These are phyloP conservation scores for Colletotrichum lindemuthianum DNA, from an alignment of 2,329 filamentous ascomycete genomes.

Conservation along the genomic window DNA sequence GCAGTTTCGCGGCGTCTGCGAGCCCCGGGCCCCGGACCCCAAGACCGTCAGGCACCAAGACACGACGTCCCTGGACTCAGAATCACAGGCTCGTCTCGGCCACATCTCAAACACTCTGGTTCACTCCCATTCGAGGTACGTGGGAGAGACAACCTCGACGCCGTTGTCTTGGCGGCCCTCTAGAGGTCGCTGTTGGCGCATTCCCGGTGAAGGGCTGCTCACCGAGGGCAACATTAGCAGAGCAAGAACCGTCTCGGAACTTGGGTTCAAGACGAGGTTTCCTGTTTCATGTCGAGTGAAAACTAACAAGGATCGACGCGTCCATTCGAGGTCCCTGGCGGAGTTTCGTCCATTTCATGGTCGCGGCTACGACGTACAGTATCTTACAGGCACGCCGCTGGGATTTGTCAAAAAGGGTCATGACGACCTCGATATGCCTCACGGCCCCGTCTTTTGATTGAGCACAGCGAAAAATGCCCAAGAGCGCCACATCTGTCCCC, in stretches of 20 bases:
- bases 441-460: conserved; percentile 17
- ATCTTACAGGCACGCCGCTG: not conserved
- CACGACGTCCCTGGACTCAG: conserved; percentile 20
- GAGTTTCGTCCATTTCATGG: not conserved
- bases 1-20: too few relatives aligned
- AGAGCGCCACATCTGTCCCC: conserved; percentile 20
- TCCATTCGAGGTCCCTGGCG: conserved; percentile 25
- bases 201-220: conserved; percentile 25
- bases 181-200: conserved; percentile 4
- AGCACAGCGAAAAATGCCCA: conserved; percentile 2
- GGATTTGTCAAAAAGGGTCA: conserved; percentile 11
- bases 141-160: conserved; percentile 17
- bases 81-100: conserved; percentile 11
- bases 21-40: not conserved
- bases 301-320: conserved; percentile 23
- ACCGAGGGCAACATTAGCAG: conserved; percentile 10
- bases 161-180: conserved; percentile 2
- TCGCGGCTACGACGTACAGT: not conserved
- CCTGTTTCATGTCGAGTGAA: conserved; percentile 27
- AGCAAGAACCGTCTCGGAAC: not conserved
- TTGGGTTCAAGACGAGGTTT: conserved; percentile 31
- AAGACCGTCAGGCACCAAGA: conserved; percentile 25
- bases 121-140: conserved; percentile 17
- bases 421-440: conserved; percentile 7
- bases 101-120: conserved; percentile 7